A percentile compares a stretch with the other conserved stretches of the same genome.
Conservation (phyloP, 371 early-diverging fungal species). For the Dentiscutata heterogama region DNA sequence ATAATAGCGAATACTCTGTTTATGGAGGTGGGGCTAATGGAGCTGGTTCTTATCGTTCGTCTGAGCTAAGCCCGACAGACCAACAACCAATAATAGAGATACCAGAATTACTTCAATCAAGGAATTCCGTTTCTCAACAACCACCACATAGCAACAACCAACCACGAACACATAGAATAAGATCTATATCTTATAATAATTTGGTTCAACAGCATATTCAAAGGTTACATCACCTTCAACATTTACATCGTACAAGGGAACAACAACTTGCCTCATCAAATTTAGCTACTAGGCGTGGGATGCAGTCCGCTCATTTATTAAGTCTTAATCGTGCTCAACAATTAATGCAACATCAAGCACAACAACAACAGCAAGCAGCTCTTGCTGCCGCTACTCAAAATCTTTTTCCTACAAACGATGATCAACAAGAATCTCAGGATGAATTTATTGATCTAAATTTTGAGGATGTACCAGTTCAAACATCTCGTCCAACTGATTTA, state of each 20-base stretch:
- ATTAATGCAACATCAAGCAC: neutral
- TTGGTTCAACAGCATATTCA: constrained; percentile 36
- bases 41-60: neutral
- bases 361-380: neutral
- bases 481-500: neutral
- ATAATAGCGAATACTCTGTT: neutral
- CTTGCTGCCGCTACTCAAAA: neutral
- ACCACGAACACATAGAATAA: constrained; percentile 6
- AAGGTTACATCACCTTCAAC: constrained; percentile 36
- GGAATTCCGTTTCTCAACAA: neutral
- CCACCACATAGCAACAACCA: neutral
- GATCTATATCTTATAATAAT: constrained; percentile 14
- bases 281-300: constrained; percentile 36
- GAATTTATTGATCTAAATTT: constrained; percentile 6
- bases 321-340: constrained; percentile 19
- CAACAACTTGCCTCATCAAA: constrained; percentile 17
- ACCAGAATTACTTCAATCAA: constrained; percentile 24
- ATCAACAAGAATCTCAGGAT: neutral
- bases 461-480: neutral
- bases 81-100: constrained; percentile 34
- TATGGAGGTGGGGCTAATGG: neutral
- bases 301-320: constrained; percentile 23
- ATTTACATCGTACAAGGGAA: constrained; percentile 37
- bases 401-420: neutral
- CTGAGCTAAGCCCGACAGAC: constrained; percentile 5